Conservation (phyloP, 768 basidiomycete species). For the Suillus cothurnatus region DNA sequence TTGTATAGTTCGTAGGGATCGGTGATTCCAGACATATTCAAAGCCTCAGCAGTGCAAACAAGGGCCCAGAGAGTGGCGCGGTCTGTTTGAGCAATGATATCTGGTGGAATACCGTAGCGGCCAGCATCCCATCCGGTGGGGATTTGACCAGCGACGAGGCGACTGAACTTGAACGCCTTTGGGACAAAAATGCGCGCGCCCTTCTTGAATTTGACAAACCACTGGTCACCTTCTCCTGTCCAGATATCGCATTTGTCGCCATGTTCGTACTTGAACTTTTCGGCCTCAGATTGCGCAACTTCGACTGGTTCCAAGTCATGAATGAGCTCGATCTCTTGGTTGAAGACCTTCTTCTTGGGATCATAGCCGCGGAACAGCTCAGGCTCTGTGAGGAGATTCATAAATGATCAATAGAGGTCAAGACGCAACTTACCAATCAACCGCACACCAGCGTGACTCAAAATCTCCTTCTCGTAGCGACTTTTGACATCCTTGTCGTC, state of each 20-base stretch:
- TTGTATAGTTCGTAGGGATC: conserved; percentile 99
- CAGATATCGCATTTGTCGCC: conserved; percentile 96
- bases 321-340: conserved; percentile 94
- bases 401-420: conserved; percentile 11
- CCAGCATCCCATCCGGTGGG: conserved; percentile 98
- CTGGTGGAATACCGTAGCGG: conserved; percentile 95
- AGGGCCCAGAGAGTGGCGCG: conserved; percentile 94
- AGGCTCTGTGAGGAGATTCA: conserved; percentile 63
- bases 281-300: conserved; percentile 86
- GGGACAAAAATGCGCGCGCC: conserved; percentile 92
- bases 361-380: conserved; percentile 98
- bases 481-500: conserved; percentile 97
- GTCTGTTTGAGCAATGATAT: conserved; percentile 94
- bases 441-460: conserved; percentile 89
- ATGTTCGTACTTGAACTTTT: conserved; percentile 95
- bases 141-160: conserved; percentile 93
- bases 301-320: conserved; percentile 98
- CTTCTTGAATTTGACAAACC: conserved; percentile 99
- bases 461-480: conserved; percentile 92
- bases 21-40: conserved; percentile 95
- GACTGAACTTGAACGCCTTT: conserved; percentile 94
- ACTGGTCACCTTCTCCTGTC: conserved; percentile 90
- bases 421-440: conserved; percentile 73
- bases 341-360: conserved; percentile 95
- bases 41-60: conserved; percentile 91